phyloP scores from a whole-genome alignment of 352 stramenopile genomes.

The Phytophthora cryptogea region DNA sequence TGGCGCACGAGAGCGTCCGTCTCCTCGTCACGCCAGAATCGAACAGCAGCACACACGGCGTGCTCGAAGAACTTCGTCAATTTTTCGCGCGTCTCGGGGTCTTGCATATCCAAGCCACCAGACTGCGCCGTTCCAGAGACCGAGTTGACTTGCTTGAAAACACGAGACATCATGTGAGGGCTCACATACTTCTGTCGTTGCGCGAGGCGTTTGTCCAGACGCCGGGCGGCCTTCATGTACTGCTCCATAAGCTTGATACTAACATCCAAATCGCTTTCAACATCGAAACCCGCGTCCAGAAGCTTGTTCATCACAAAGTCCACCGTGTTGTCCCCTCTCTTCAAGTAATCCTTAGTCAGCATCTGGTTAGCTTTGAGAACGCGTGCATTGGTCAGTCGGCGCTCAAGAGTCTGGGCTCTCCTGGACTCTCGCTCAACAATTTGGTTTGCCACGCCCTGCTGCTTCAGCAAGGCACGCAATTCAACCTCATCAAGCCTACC shows the following conservation, averaged over 20 bases:
- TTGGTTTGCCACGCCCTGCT: conserved; percentile 23
- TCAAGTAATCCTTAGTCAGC: conserved; percentile 54
- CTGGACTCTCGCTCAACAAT: conserved; percentile 34
- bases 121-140: conserved; percentile 22
- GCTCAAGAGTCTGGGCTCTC: conserved; percentile 43
- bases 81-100: conserved; percentile 33
- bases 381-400: conserved; percentile 45
- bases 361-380: conserved; percentile 52
- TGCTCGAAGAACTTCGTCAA: conserved; percentile 59
- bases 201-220: conserved; percentile 57
- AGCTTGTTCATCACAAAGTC: conserved; percentile 54
- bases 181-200: conserved; percentile 51
- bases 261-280: conserved; percentile 58
- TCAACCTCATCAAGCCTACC: conserved; percentile 31
- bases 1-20: conserved; percentile 51
- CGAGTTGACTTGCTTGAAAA: conserved; percentile 60
- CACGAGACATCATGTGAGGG: conserved; percentile 68
- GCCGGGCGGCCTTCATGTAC: conserved; percentile 74
- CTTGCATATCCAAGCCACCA: conserved; percentile 21
- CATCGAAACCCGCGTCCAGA: conserved; percentile 30
- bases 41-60: conserved; percentile 56
- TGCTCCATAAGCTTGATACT: conserved; percentile 69
- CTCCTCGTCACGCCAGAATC: conserved; percentile 70
- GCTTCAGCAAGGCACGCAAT: conserved; percentile 21
- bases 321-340: conserved; percentile 47